These are phyloP conservation scores for Phytophthora sp. DNA, from an alignment of 352 stramenopile genomes.

Conservation along the genomic window DNA sequence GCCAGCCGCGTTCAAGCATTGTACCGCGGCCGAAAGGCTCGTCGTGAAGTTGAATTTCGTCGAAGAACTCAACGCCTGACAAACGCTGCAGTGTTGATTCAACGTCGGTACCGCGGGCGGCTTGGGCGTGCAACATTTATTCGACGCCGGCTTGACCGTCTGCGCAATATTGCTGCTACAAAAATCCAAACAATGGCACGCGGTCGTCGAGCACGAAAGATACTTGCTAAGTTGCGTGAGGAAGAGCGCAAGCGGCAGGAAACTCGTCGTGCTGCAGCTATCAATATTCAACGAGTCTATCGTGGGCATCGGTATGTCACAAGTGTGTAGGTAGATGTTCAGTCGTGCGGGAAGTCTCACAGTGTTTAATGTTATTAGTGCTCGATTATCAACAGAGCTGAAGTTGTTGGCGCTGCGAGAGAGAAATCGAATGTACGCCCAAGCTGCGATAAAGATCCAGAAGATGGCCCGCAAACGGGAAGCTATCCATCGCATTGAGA, in stretches of 20 bases:
- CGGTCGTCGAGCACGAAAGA: constrained; percentile 41
- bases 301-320: constrained; percentile 69
- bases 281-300: constrained; percentile 76
- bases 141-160: constrained; percentile 59
- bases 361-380: constrained; percentile 25
- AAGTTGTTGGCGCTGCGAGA: constrained; percentile 69
- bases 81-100: constrained; percentile 61
- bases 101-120: constrained; percentile 71
- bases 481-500: constrained; percentile 45
- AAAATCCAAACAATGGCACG: constrained; percentile 66
- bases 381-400: constrained; percentile 68
- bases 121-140: constrained; percentile 71
- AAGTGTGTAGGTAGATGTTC: too few species aligned
- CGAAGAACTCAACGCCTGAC: constrained; percentile 35
- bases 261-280: constrained; percentile 48
- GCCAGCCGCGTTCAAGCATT: constrained; percentile 67
- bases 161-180: constrained; percentile 44
- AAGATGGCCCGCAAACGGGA: constrained; percentile 52
- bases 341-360: too few species aligned
- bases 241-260: constrained; percentile 31
- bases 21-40: constrained; percentile 57
- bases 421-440: constrained; percentile 53
- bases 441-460: constrained; percentile 76
- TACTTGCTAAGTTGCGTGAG: constrained; percentile 38
- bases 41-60: constrained; percentile 35